Base-by-base conservation (phyloP, 108 stramenopile species). In the Nannochloropsis salina region DNA sequence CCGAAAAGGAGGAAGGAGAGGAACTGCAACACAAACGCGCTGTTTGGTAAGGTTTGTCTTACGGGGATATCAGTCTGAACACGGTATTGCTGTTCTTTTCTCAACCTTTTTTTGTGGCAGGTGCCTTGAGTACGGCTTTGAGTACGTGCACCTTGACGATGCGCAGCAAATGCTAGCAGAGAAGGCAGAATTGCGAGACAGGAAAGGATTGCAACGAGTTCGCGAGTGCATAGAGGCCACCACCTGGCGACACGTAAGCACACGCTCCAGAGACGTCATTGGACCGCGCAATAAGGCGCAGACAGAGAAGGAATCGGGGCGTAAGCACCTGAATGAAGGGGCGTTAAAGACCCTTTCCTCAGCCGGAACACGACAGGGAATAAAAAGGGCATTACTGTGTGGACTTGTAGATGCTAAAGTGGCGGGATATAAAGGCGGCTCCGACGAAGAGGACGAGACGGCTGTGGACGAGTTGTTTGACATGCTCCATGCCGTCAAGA, bases 81-180 rank as follows among this genome's bases (percentile, higher is more conserved):
- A 6, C 6, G n/a, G n/a, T 4, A 4, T n/a, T 74, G 2, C 3
- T n/a, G n/a, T 74, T n/a, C 15, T 74, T 74, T 10, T n/a, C 61
- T n/a, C 1, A 15, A 6, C 8, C 61, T n/a, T 2, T 74, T 15
- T 74, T n/a, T n/a, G 20, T 8, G 15, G 3, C 61, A 74, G 61
- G 61, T 74, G 61, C 61, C 61, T 74, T 15, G 8, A 74, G 61
- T 74, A 74, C n/a, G 61, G 61, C 61, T 74, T 74, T n/a, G 61
- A 74, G 61, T 74, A 74, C 61, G 61, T 74, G 61, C 20, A 74
- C 20, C 20, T 74, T 4, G 61, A 74, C 61, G 15, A 74, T n/a
- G n/a, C 61, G 61, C 3, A n/a, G 61, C 61, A 74, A n/a, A n/a
- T 74, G 15, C 61, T 15, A n/a, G n/a, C 0, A n/a, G 15, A n/a